Conservation (phyloP, 2,329 filamentous ascomycete genomes). For the Ophiostoma quercus region DNA sequence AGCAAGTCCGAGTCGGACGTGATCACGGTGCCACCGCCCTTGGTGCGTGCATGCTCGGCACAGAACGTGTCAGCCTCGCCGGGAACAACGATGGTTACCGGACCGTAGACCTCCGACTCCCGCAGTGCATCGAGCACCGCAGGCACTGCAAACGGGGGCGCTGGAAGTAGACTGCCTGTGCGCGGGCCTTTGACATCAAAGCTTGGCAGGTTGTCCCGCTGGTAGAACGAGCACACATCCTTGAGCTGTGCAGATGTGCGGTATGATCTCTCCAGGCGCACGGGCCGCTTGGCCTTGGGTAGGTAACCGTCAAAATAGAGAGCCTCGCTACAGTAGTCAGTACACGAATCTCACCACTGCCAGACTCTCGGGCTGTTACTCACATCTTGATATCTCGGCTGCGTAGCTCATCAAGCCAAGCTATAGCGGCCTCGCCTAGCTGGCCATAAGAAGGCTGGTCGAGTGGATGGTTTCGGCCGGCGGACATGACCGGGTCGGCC, state of each 20-base stretch:
- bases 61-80: constrained; percentile 84
- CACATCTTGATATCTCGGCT: constrained; percentile 25
- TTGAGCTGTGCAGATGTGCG: constrained; percentile 53
- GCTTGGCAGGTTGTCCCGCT: constrained; percentile 22
- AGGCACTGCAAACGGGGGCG: constrained; percentile 67
- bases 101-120: constrained; percentile 39
- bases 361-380: background rate
- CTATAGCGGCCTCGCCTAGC: constrained; percentile 27
- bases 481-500: constrained; percentile 6
- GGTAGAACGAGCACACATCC: constrained; percentile 39
- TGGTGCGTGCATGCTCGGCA: constrained; percentile 55
- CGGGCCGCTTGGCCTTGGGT: constrained; percentile 58
- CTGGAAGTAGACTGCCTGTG: constrained; percentile 34
- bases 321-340: constrained; percentile 40
- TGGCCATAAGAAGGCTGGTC: constrained; percentile 27
- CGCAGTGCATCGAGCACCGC: constrained; percentile 66
- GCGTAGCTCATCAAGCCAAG: constrained; percentile 28
- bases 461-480: constrained; percentile 26
- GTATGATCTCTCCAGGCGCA: constrained; percentile 57
- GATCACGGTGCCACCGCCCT: constrained; percentile 51
- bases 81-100: constrained; percentile 56
- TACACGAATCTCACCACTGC: background rate
- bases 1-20: constrained; percentile 87
- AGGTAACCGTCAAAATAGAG: constrained; percentile 86
- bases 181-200: constrained; percentile 21